phyloP scores from a whole-genome alignment of 2,329 filamentous ascomycete species.

The Aschersonia sp. region DNA sequence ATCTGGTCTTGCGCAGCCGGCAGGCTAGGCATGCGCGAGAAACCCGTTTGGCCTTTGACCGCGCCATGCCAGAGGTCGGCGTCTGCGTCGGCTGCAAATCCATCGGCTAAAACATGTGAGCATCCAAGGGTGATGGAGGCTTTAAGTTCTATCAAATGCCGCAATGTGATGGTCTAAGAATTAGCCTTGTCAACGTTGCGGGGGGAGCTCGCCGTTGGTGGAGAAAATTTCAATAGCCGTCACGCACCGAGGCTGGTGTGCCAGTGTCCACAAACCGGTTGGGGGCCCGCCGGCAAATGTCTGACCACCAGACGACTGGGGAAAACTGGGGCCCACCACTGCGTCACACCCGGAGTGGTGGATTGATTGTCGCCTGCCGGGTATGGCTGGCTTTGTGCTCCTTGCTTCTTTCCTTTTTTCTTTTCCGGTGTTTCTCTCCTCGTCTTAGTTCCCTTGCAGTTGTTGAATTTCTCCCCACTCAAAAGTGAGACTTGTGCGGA shows the following conservation, averaged over 20 bases:
- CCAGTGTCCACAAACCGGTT: background rate
- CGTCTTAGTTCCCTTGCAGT: background rate
- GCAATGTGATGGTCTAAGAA: constrained; percentile 1
- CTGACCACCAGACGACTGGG: background rate
- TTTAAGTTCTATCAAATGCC: constrained; percentile 6
- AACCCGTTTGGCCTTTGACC: constrained; percentile 13
- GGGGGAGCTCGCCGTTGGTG: constrained; percentile 1
- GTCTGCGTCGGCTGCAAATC: constrained; percentile 6
- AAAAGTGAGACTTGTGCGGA: background rate
- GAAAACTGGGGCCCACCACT: background rate
- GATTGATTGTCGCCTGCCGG: background rate
- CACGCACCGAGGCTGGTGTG: background rate
- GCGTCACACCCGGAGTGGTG: background rate
- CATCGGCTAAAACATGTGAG: constrained; percentile 4
- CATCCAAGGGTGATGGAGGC: constrained; percentile 2
- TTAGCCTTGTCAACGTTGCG: constrained; percentile 1
- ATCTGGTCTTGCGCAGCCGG: constrained; percentile 16
- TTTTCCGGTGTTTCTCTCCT: background rate
- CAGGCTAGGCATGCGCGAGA: constrained; percentile 17
- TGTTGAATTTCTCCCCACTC: background rate
- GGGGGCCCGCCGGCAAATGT: background rate
- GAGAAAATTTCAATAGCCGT: constrained; percentile 4
- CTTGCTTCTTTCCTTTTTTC: background rate
- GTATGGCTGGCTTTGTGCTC: background rate
- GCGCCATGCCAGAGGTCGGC: constrained; percentile 7